These are phyloP conservation scores for Flaveria bidentis DNA, from an alignment of 129 eudicot species.

Conservation along the genomic window DNA sequence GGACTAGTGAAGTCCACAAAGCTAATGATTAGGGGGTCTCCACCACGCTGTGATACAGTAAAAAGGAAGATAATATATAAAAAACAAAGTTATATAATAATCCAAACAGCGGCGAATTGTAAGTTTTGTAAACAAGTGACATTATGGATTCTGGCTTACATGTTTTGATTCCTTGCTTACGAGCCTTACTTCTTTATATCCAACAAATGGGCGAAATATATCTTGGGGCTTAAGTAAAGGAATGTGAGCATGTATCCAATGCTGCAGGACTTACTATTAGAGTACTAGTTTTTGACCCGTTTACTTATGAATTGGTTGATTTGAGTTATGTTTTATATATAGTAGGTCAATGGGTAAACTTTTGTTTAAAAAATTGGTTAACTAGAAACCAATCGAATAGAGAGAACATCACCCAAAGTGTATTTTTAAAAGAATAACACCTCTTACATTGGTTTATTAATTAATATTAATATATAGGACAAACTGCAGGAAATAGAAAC, in stretches of 20 bases:
- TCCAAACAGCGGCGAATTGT: neutral
- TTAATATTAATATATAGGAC: neutral
- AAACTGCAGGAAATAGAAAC: neutral
- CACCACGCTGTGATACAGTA: conserved; percentile 49
- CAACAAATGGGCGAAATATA: conserved; percentile 78
- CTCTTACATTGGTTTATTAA: neutral
- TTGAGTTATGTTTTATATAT: neutral
- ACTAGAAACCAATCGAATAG: neutral
- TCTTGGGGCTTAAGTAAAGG: conserved; percentile 44
- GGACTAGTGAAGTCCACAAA: conserved; percentile 57
- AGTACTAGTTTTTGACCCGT: neutral
- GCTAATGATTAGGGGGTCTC: conserved; percentile 63
- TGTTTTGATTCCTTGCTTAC: conserved; percentile 62
- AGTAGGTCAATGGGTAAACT: neutral
- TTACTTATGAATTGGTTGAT: neutral
- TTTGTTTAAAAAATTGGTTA: neutral
- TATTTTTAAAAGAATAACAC: neutral
- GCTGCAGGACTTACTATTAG: neutral
- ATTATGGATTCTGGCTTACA: conserved; percentile 40
- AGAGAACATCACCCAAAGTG: neutral
- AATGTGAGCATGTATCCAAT: conserved; percentile 15
- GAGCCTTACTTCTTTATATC: conserved; percentile 71
- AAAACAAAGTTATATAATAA: neutral
- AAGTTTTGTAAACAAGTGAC: neutral
- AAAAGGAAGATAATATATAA: neutral